Evolutionary conservation across 345 rosid genomes (phyloP).

Genomic region (Cochlearia excelsa): DNA sequence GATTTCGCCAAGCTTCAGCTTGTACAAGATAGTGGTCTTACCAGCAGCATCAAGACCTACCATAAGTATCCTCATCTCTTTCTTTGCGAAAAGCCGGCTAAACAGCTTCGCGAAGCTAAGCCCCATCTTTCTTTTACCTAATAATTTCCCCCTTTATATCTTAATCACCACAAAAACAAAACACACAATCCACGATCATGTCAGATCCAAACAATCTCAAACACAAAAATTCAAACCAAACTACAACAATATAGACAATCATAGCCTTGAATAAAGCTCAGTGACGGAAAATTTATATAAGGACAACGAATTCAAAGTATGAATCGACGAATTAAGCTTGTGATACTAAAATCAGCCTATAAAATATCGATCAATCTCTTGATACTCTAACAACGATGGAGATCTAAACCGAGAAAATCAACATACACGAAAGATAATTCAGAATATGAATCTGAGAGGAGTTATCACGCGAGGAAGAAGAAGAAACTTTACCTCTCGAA

Average conservation of each 20-base stretch:
- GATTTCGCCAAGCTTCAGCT: conserved; percentile 76
- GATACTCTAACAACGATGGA: not conserved
- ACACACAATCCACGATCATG: too few species aligned
- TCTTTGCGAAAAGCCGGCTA: conserved; percentile 21
- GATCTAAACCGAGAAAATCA: not conserved
- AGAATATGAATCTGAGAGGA: conserved; percentile 18
- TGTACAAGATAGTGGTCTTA: conserved; percentile 41
- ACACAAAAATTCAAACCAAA: too few species aligned
- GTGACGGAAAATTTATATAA: too few species aligned
- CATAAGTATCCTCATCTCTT: conserved; percentile 22
- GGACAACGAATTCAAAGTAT: not conserved
- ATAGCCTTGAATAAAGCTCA: too few species aligned
- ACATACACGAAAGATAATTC: conserved; percentile 20
- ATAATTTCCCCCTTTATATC: too few species aligned
- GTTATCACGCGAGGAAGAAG: conserved; percentile 1
- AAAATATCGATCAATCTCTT: conserved; percentile 14
- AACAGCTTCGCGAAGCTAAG: conserved; percentile 17
- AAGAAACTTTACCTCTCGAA: conserved; percentile 18
- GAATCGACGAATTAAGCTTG: not conserved
- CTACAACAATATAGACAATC: too few species aligned
- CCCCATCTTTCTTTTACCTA: not conserved
- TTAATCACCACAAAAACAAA: too few species aligned
- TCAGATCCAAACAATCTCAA: too few species aligned
- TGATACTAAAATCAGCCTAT: conserved; percentile 7
- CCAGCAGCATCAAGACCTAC: conserved; percentile 47